Conservation (phyloP, 208 protist genomes). For the Wallacemonas rigidus region DNA sequence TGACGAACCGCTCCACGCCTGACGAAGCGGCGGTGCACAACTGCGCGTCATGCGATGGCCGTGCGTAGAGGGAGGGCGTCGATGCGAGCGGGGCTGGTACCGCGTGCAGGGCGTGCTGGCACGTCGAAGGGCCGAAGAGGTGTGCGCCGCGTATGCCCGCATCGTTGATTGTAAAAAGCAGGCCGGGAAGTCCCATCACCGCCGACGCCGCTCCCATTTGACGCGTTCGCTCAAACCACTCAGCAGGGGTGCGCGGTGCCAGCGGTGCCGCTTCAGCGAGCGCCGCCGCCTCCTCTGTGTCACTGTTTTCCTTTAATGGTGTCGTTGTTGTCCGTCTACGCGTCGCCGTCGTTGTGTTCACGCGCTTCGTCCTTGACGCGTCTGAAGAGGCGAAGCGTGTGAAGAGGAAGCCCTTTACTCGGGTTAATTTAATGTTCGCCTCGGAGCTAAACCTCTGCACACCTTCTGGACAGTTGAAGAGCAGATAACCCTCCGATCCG, state of each 20-base stretch:
- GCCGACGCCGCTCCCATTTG: slow-evolving; percentile 33
- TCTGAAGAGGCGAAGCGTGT: slow-evolving; percentile 52
- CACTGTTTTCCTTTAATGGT: no score
- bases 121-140: slow-evolving; percentile 72
- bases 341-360: no score
- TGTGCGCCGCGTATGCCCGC: slow-evolving; percentile 53
- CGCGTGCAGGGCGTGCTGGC: background rate
- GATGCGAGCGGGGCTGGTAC: background rate
- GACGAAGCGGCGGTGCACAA: background rate
- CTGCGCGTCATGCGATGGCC: background rate
- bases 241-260: no score
- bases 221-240: background rate
- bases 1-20: slow-evolving; percentile 51
- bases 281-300: no score
- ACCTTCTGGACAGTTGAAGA: slow-evolving; percentile 90
- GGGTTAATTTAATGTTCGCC: slow-evolving; percentile 72
- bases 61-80: no score
- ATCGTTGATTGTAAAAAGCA: slow-evolving; percentile 90
- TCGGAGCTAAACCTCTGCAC: slow-evolving; percentile 83
- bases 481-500: slow-evolving; percentile 59
- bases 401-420: slow-evolving; percentile 73
- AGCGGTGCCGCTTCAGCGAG: no score
- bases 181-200: slow-evolving; percentile 82
- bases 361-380: background rate
- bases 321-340: no score